Evolutionary conservation across 768 basidiomycete species (phyloP), one percentile per base, ranked within the genome.

Genomic region (Naganishia vishniacii): DNA sequence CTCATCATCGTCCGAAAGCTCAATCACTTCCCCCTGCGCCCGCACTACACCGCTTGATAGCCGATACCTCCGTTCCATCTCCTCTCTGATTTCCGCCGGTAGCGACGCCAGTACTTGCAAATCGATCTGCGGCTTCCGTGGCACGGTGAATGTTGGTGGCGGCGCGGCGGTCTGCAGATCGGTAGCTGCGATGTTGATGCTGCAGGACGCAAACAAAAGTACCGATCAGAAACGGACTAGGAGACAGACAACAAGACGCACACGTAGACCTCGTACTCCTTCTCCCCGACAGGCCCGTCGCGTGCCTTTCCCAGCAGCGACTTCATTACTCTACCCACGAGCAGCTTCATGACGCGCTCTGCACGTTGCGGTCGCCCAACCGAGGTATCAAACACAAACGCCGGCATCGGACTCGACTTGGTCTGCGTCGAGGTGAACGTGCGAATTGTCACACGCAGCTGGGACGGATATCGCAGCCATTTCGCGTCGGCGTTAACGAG

Each of bases 381-480:
- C 2, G 25, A 6, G 16, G 48, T 59, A 37, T 67, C 62, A 18
- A 67, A 64, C 28, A 67, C 18, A 23, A 62, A 62, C 1, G 60
- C 51, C 5, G 66, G 61, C 34, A 64, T 53, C 1, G 44, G n/a
- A 18, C 32, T 23, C 8, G 49, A 56, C 32, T 64, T 59, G 41
- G 28, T 48, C 15, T 37, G 20, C 28, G 60, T 44, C 13, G 45
- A 41, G 29, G 59, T 29, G 42, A 45, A 47, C 4, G 60, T 59
- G 3, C 68, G 65, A n/a, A 69, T 42, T 12, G 62, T 59, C 3
- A 67, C 48, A 3, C 65, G 42, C 18, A 69, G 31, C 3, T 44
- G 42, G 12, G 48, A 29, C 1, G 65, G 65, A 44, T 61, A 69
- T 18, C 68, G 68, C 7, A 48, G 20, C 65, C 65, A 69, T 26